phyloP scores from a whole-genome alignment of 768 basidiomycete genomes.

The Daedalea quercina region DNA sequence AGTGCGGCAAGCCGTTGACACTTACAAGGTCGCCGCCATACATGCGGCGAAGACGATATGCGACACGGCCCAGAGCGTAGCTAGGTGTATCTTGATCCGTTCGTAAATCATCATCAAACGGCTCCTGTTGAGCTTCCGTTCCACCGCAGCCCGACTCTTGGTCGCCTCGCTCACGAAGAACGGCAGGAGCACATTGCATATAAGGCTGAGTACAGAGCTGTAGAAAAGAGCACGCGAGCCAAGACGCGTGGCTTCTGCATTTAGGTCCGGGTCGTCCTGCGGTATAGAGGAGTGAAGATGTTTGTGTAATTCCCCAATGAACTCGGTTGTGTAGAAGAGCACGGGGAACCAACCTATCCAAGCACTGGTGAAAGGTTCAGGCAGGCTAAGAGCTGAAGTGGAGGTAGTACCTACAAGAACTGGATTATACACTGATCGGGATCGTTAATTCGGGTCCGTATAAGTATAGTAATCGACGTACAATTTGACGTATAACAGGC shows the following conservation, averaged over 20 bases:
- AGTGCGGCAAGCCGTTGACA: too few species aligned
- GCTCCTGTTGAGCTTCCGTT: constrained; percentile 11
- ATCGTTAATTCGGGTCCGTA: background rate
- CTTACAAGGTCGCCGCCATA: constrained; percentile 84
- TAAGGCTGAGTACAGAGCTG: constrained; percentile 63
- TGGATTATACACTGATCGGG: constrained; percentile 60
- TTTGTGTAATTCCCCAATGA: constrained; percentile 84
- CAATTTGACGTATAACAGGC: constrained; percentile 70
- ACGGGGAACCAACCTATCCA: constrained; percentile 94
- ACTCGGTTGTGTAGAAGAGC: constrained; percentile 82
- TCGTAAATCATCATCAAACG: constrained; percentile 22
- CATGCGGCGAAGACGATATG: constrained; percentile 68
- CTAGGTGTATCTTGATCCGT: constrained; percentile 51
- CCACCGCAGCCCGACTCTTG: constrained; percentile 11
- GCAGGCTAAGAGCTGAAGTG: background rate
- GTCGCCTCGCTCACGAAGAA: constrained; percentile 38
- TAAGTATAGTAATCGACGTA: constrained; percentile 32
- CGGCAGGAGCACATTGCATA: constrained; percentile 65
- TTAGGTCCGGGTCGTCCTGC: constrained; percentile 29
- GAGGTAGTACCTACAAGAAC: constrained; percentile 56
- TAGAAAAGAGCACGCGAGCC: constrained; percentile 82
- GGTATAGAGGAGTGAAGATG: constrained; percentile 27
- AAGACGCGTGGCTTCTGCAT: constrained; percentile 70
- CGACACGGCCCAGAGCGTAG: constrained; percentile 71
- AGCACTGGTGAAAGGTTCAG: constrained; percentile 35